phyloP scores from a whole-genome alignment of 2,329 filamentous ascomycete genomes.

The Didymella segeticola region DNA sequence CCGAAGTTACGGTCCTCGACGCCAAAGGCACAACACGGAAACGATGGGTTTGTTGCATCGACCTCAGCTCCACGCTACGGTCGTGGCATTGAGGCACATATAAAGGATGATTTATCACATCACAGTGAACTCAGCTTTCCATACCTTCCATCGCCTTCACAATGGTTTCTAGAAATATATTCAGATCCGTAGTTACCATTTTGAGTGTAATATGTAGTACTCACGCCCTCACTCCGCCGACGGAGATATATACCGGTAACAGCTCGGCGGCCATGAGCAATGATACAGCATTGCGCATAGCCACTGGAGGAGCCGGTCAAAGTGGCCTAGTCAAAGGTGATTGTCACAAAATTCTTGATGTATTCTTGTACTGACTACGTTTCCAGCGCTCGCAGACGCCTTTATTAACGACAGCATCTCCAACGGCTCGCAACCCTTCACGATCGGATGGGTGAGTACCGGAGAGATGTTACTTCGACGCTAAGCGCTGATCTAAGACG shows the following conservation, averaged over 20 bases:
- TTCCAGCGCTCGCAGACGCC: slow-evolving; percentile 44
- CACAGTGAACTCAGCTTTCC: not conserved
- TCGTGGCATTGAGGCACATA: not conserved
- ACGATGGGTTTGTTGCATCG: not conserved
- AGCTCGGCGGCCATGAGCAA: slow-evolving; percentile 11
- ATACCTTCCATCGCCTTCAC: not conserved
- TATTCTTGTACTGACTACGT: not conserved
- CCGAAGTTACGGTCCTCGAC: not conserved
- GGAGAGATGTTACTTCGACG: not conserved
- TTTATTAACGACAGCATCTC: slow-evolving; percentile 47
- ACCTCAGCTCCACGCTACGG: not conserved
- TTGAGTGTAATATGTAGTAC: not conserved
- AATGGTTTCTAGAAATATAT: not conserved
- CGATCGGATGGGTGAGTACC: slow-evolving; percentile 52
- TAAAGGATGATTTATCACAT: not conserved
- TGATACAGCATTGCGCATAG: slow-evolving; percentile 36
- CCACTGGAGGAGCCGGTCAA: slow-evolving; percentile 50
- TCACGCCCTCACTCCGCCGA: slow-evolving; percentile 23
- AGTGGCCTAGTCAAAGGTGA: slow-evolving; percentile 46
- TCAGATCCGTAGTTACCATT: not conserved
- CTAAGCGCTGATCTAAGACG: not conserved
- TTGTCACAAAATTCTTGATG: too few species aligned
- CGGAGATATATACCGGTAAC: slow-evolving; percentile 29
- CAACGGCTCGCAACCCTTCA: slow-evolving; percentile 45
- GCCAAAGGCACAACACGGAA: not conserved